phyloP scores from a whole-genome alignment of 768 basidiomycete genomes.

The Boletus pseudopeckii region DNA sequence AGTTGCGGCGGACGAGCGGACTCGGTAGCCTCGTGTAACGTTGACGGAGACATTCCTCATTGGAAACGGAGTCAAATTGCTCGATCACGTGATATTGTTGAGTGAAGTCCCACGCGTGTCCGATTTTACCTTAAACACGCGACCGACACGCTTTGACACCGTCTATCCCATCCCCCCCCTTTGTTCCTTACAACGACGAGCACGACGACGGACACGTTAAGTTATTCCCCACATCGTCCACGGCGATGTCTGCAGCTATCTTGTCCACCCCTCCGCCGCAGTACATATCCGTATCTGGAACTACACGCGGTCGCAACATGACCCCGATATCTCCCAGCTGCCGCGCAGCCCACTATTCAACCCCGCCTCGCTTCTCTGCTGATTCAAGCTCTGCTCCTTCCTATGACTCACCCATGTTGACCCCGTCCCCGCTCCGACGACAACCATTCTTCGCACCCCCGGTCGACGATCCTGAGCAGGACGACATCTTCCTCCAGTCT shows the following conservation, averaged over 20 bases:
- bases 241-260: conserved; percentile 23
- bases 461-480: conserved; percentile 32
- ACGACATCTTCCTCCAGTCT: conserved; percentile 54
- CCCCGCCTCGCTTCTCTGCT: conserved; percentile 32
- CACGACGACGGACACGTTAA: conserved; percentile 20
- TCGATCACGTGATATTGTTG: conserved; percentile 36
- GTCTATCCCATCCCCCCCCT: conserved; percentile 9
- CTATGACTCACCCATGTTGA: conserved; percentile 58
- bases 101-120: conserved; percentile 30
- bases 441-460: conserved; percentile 38
- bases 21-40: conserved; percentile 34
- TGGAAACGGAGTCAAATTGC: conserved; percentile 22
- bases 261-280: conserved; percentile 33
- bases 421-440: conserved; percentile 59
- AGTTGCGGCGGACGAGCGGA: neutral
- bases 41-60: conserved; percentile 25
- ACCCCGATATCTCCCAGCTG: conserved; percentile 33
- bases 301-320: conserved; percentile 31
- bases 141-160: conserved; percentile 9
- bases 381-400: conserved; percentile 26
- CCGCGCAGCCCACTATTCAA: conserved; percentile 31
- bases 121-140: conserved; percentile 30
- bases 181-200: conserved; percentile 20
- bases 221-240: conserved; percentile 11
- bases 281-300: conserved; percentile 34